Conservation (phyloP, 2,329 filamentous ascomycete species). For the Diaporthe nobilis region DNA sequence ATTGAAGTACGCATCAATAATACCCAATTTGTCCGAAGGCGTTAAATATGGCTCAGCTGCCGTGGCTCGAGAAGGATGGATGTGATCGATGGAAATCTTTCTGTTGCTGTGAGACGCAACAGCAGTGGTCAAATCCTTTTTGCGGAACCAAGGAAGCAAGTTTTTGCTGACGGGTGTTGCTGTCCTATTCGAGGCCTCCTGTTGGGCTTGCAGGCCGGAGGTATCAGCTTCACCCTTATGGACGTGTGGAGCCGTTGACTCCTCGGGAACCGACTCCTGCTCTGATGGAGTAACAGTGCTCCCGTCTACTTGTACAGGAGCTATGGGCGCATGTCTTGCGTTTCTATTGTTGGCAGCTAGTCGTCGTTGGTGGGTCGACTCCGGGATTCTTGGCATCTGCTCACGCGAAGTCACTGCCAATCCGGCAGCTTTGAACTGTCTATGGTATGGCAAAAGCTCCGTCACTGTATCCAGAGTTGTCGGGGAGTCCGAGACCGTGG, state of each 20-base stretch:
- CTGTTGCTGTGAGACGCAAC: constrained; percentile 19
- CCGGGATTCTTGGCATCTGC: constrained; percentile 48
- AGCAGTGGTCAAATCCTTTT: not conserved
- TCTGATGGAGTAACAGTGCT: constrained; percentile 40
- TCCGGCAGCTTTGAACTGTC: constrained; percentile 67
- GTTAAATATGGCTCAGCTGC: constrained; percentile 38
- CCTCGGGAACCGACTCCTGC: constrained; percentile 5
- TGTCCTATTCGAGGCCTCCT: not conserved
- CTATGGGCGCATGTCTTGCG: not conserved
- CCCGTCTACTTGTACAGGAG: constrained; percentile 37
- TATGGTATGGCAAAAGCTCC: constrained; percentile 66
- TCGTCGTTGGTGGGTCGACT: constrained; percentile 1
- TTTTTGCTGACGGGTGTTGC: constrained; percentile 16
- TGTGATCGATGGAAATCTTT: constrained; percentile 35
- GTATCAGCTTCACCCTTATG: not conserved
- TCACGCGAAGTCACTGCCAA: constrained; percentile 70
- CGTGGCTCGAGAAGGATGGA: constrained; percentile 37
- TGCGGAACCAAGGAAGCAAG: constrained; percentile 38
- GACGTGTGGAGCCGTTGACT: not conserved
- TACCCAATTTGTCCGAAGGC: constrained; percentile 36
- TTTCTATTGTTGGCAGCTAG: not conserved
- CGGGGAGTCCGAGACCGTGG: constrained; percentile 58
- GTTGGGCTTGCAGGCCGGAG: not conserved
- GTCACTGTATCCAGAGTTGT: constrained; percentile 65
- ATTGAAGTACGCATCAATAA: constrained; percentile 41